These are phyloP conservation scores for Phascolomyces articulosus DNA, from an alignment of 371 early-diverging fungal genomes.

Conservation along the genomic window DNA sequence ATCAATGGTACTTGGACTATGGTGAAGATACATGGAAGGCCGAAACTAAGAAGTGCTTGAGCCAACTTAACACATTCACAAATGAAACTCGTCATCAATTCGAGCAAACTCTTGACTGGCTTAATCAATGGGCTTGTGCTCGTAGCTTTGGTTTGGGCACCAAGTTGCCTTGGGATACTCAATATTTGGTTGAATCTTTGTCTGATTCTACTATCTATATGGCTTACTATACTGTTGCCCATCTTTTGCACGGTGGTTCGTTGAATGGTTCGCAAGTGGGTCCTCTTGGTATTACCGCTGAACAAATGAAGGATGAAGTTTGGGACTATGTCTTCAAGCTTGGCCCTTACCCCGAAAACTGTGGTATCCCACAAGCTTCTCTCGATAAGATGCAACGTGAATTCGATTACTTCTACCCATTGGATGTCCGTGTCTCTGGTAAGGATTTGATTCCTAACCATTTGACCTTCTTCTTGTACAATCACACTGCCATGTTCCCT, in stretches of 20 bases:
- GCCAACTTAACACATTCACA: constrained; percentile 83
- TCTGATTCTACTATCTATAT: constrained; percentile 99
- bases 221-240: constrained; percentile 99
- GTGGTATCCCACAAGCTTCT: constrained; percentile 60
- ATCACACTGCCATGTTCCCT: constrained; percentile 98
- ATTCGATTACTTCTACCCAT: constrained; percentile 98
- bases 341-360: constrained; percentile 68
- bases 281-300: constrained; percentile 79
- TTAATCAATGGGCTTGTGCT: constrained; percentile 99
- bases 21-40: constrained; percentile 94
- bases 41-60: constrained; percentile 80
- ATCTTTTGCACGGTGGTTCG: constrained; percentile 91
- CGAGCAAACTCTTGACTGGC: constrained; percentile 92
- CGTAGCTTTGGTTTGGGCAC: constrained; percentile 98
- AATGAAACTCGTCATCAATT: constrained; percentile 92
- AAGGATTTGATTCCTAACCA: constrained; percentile 99
- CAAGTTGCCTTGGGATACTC: constrained; percentile 96
- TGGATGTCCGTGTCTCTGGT: constrained; percentile 98
- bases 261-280: constrained; percentile 88
- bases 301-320: constrained; percentile 92
- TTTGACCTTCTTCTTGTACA: constrained; percentile 98
- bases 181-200: constrained; percentile 98
- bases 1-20: constrained; percentile 99
- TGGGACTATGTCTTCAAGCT: constrained; percentile 96
- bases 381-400: constrained; percentile 82